phyloP scores from a whole-genome alignment of 768 basidiomycete species.

The Boletus subcaerulescens region DNA sequence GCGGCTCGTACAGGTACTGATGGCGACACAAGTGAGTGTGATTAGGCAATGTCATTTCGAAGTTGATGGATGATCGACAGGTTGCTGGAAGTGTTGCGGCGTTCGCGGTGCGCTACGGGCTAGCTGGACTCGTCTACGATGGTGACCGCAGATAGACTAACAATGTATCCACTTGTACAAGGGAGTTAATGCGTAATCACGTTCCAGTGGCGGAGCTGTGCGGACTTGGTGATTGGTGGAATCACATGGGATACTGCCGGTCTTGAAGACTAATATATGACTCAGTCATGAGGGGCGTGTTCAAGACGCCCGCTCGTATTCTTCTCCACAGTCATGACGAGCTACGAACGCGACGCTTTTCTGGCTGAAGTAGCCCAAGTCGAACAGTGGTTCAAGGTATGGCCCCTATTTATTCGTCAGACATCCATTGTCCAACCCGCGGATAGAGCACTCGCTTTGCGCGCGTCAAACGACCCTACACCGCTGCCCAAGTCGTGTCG shows the following conservation, averaged over 20 bases:
- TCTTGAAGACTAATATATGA: conserved; percentile 28
- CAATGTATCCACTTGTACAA: not conserved
- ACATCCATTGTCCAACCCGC: not conserved
- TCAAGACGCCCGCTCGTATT: not conserved
- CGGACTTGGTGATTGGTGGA: conserved; percentile 13
- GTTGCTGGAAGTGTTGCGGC: conserved; percentile 74
- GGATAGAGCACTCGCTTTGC: conserved; percentile 83
- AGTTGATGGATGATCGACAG: conserved; percentile 35
- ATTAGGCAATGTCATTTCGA: not conserved
- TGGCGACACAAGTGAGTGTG: conserved; percentile 63
- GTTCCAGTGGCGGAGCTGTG: not conserved
- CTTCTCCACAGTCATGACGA: conserved; percentile 45
- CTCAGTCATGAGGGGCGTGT: not conserved
- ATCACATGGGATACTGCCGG: not conserved
- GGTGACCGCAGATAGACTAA: conserved; percentile 71
- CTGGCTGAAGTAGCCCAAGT: conserved; percentile 79
- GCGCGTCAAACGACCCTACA: conserved; percentile 86
- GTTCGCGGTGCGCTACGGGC: conserved; percentile 85
- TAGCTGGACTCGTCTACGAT: conserved; percentile 88
- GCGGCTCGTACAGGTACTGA: conserved; percentile 67
- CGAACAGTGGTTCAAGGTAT: conserved; percentile 91
- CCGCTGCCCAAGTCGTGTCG: conserved; percentile 87
- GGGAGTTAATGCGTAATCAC: conserved; percentile 28
- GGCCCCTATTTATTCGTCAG: conserved; percentile 17
- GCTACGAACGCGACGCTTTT: conserved; percentile 64